Percentiles rank a stretch among this genome's conserved stretches.
phyloP scores from a whole-genome alignment of 352 stramenopile genomes.

The Phytophthora litchii region DNA sequence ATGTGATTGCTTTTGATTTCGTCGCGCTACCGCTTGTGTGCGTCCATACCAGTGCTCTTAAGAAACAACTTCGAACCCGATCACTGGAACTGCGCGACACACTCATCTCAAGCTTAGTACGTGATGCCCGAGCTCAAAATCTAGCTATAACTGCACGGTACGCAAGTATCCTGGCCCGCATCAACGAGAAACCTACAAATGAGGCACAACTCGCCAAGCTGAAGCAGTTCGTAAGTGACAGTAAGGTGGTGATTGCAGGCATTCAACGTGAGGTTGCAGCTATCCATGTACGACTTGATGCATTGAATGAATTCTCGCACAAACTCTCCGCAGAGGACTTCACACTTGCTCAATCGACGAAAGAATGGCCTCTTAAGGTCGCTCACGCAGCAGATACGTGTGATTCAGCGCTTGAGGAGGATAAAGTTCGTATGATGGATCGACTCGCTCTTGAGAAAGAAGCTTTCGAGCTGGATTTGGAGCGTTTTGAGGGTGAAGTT shows the following conservation, averaged over 20 bases:
- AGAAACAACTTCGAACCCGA: slow-evolving; percentile 68
- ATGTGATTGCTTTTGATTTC: slow-evolving; percentile 73
- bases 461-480: slow-evolving; percentile 80
- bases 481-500: slow-evolving; percentile 90
- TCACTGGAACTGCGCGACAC: slow-evolving; percentile 77
- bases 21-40: slow-evolving; percentile 83
- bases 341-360: slow-evolving; percentile 87
- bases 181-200: slow-evolving; percentile 93
- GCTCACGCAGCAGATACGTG: slow-evolving; percentile 82
- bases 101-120: slow-evolving; percentile 84
- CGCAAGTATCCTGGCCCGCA: slow-evolving; percentile 86
- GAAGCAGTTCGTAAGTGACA: slow-evolving; percentile 88
- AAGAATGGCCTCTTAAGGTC: slow-evolving; percentile 87
- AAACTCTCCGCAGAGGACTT: slow-evolving; percentile 91
- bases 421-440: slow-evolving; percentile 96
- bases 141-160: slow-evolving; percentile 90
- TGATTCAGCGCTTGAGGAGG: slow-evolving; percentile 89
- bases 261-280: slow-evolving; percentile 79
- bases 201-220: slow-evolving; percentile 91
- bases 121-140: slow-evolving; percentile 81
- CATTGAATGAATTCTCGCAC: slow-evolving; percentile 85
- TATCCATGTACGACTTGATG: slow-evolving; percentile 76
- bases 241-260: slow-evolving; percentile 75
- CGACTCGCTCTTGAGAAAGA: slow-evolving; percentile 92
- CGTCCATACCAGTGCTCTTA: slow-evolving; percentile 69